phyloP scores from a whole-genome alignment of 768 basidiomycete species.

The Antrodiella citrinella region DNA sequence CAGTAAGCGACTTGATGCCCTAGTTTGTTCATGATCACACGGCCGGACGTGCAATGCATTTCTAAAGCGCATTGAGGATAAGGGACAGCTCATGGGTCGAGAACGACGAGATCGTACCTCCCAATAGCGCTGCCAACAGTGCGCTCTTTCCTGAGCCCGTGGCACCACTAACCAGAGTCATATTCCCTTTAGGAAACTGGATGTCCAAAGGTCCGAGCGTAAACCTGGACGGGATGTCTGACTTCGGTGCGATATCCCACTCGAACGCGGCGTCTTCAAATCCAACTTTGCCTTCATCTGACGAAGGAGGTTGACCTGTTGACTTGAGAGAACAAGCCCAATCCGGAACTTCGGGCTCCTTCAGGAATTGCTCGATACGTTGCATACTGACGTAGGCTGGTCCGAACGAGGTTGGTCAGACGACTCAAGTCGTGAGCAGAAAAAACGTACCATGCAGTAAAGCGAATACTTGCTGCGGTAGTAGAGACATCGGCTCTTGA shows the following conservation, averaged over 20 bases:
- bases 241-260: slow-evolving; percentile 38
- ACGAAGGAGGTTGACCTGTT: slow-evolving; percentile 4
- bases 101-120: slow-evolving; percentile 36
- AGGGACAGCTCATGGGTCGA: neutral
- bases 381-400: slow-evolving; percentile 73
- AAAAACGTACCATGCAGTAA: slow-evolving; percentile 44
- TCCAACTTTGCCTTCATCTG: slow-evolving; percentile 31
- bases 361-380: slow-evolving; percentile 66
- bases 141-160: slow-evolving; percentile 69
- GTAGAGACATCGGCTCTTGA: slow-evolving; percentile 55
- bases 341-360: slow-evolving; percentile 67
- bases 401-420: neutral
- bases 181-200: slow-evolving; percentile 45
- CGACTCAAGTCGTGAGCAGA: slow-evolving; percentile 6
- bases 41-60: slow-evolving; percentile 48
- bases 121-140: slow-evolving; percentile 53
- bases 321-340: slow-evolving; percentile 66
- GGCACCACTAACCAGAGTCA: slow-evolving; percentile 55
- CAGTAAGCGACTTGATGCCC: slow-evolving; percentile 61
- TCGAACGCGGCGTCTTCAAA: slow-evolving; percentile 48
- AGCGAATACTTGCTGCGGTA: slow-evolving; percentile 58
- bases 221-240: slow-evolving; percentile 32
- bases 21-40: slow-evolving; percentile 46
- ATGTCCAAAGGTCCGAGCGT: slow-evolving; percentile 50
- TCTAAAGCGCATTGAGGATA: slow-evolving; percentile 28